Evolutionary conservation across 768 basidiomycete genomes (phyloP), one percentile per base, ranked within the genome.

Genomic region (Crassisporium funariophilum): DNA sequence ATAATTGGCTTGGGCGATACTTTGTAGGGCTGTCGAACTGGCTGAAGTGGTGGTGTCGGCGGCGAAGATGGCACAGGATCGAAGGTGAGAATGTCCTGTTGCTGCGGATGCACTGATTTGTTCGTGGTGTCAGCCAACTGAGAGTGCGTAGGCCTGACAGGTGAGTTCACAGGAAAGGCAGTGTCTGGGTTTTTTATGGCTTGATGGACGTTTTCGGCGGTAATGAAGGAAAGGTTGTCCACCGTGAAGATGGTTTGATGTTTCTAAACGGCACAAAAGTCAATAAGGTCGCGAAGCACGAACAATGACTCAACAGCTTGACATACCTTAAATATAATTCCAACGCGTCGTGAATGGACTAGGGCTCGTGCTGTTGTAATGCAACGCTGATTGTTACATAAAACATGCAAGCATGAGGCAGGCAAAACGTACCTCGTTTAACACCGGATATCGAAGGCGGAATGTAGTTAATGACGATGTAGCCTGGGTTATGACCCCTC

Each of bases 271-370:
- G 34, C 16, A 35, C 33, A 39, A 40, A 47, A 45, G 58, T 62
- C 54, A 60, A 62, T 58, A 52, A 44, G 49, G 13, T 19, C 41
- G 38, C 42, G 42, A 35, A 47, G 29, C 50, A 50, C 53, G 52
- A 56, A 58, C 55, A 61, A 58, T 57, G 49, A 41, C 24, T 19
- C 11, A 35, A 50, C 25, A 46, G 47, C 39, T 31, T 41, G 54
- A 58, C 60, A 45, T 46, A 77, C 78, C 65, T 73, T 74, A 56
- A 78, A 75, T 39, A 75, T 61, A 21, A 65, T 64, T 13, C 74
- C 74, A 44, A 79, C 58, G 7, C 76, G 68, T 41, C 77, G 69
- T 10, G 77, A 74, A 53, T 77, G 73, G 8, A 78, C 76, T 22
- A 77, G 63, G 3, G 70, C 70, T 27, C 73, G 68, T 11, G 77